Base-by-base conservation (phyloP, 2,329 filamentous ascomycete species). In the Aspergillus floridensis region DNA sequence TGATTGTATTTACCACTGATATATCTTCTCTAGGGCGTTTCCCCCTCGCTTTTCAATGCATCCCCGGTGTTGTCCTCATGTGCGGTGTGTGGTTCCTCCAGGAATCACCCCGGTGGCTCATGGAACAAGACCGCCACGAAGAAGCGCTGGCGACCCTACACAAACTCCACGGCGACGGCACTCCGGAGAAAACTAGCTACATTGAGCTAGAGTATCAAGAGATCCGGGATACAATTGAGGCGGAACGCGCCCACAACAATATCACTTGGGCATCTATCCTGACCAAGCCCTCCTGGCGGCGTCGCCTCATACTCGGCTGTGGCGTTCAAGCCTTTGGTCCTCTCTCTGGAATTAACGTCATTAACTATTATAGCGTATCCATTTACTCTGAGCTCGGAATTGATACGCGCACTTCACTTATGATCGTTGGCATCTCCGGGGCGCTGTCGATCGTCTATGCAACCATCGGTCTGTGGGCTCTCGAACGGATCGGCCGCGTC, bases 391-490 rank as follows among this genome's bases (percentile, higher is more conserved):
- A 74, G 8, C 68, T 81, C 0, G 77, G 79, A 4, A 78, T 82
- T 53, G 67, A 71, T 4, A 79, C 73, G 0, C 75, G 76, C 3
- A 78, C 74, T 3, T 78, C 79, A 0, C 72, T 82, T 2, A 76
- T 82, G 72, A 81, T 82, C 57, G 78, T 81, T 58, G 81, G 80
- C 12, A 80, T 82, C 57, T 79, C 74, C 44, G 81, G 80, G 38
- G 77, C 78, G 0, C 70, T 82, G 2, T 78, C 79, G 0, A 80
- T 80, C 41, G 68, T 80, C 14, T 81, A 76, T 67, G 78, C 76
- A 61, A 79, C 76, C 4, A 69, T 79, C 24, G 78, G 77, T 22
- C 74, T 82, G 29, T 75, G 70, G 59, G 62, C 77, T n/a, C 65
- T 81, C 8, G 80, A 82, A 61, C 73, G 68, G 1, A 67, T 81